These are phyloP conservation scores for Schizochytrium sp. DNA, from an alignment of 108 stramenopile genomes.

Conservation along the genomic window DNA sequence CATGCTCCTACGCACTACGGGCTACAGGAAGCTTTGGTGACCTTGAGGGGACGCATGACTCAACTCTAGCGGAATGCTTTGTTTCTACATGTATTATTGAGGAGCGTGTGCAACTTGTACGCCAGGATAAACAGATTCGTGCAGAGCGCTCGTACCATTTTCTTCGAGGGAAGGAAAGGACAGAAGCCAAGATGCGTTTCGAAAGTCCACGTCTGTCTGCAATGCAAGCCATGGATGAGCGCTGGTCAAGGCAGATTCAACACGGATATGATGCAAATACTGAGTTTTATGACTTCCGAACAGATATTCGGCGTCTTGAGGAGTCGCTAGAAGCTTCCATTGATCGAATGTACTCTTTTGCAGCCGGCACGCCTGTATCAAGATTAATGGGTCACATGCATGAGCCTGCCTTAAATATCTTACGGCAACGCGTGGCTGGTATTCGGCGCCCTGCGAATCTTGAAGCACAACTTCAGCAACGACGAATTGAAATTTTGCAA, in stretches of 20 bases:
- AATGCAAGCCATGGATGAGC: conserved; percentile 5
- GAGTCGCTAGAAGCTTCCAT: not conserved
- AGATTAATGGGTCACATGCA: not conserved
- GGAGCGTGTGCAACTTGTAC: not conserved
- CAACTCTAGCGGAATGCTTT: not conserved
- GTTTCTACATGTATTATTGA: not conserved
- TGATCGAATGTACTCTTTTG: not conserved
- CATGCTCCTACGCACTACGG: not conserved
- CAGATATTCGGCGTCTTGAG: not conserved
- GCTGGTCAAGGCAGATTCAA: not conserved
- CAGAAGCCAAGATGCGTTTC: not conserved
- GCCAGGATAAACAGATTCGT: not conserved
- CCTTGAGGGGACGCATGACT: not conserved
- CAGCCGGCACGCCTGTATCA: not conserved
- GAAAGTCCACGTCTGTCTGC: not conserved
- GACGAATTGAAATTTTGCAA: not conserved
- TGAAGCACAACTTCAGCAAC: not conserved
- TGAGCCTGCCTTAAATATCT: not conserved
- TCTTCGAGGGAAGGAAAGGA: not conserved
- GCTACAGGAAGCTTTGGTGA: not conserved
- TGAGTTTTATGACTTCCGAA: not conserved
- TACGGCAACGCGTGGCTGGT: not conserved
- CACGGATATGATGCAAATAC: not conserved
- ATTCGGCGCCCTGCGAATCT: not conserved
- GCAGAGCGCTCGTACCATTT: not conserved